Conservation (phyloP, 2,329 filamentous ascomycete species). For the Sclerotinia sclerotiorum region DNA sequence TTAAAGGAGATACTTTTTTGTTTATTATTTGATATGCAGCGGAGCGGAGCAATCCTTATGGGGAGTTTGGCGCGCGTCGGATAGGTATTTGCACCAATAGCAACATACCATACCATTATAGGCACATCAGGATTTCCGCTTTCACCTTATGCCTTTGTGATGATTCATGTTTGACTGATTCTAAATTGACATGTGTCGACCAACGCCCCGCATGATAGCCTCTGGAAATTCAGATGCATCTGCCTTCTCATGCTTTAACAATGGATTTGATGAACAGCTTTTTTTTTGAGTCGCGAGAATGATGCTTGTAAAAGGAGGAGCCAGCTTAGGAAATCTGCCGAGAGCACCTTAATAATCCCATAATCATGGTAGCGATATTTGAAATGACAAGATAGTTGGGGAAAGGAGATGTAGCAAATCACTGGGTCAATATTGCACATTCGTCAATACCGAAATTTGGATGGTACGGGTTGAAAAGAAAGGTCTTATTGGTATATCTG, state of each 20-base stretch:
- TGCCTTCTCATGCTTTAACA: background rate
- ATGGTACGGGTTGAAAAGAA: conserved; percentile 9
- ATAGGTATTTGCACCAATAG: conserved; percentile 13
- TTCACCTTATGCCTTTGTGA: background rate
- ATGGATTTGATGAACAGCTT: background rate
- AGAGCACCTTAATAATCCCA: background rate
- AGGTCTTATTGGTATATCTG: conserved; percentile 21
- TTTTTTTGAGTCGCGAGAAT: background rate
- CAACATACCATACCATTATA: conserved; percentile 2
- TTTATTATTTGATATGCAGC: conserved; percentile 2
- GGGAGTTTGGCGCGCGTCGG: conserved; percentile 8
- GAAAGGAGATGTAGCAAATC: background rate
- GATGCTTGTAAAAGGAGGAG: background rate
- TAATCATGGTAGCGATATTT: background rate
- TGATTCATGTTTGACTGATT: background rate
- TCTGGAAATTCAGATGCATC: too few species aligned
- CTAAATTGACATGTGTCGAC: background rate
- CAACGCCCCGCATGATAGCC: background rate
- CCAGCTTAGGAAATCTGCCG: too few species aligned
- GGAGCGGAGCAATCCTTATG: conserved; percentile 13
- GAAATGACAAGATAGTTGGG: background rate
- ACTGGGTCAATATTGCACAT: background rate
- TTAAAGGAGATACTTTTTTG: background rate
- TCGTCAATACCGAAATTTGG: background rate
- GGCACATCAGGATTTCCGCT: background rate